A percentile compares a stretch with the other conserved stretches of the same genome.
Evolutionary conservation across 1,139 yeast genomes (phyloP).

Genomic region (Geotrichum bryndzae): DNA sequence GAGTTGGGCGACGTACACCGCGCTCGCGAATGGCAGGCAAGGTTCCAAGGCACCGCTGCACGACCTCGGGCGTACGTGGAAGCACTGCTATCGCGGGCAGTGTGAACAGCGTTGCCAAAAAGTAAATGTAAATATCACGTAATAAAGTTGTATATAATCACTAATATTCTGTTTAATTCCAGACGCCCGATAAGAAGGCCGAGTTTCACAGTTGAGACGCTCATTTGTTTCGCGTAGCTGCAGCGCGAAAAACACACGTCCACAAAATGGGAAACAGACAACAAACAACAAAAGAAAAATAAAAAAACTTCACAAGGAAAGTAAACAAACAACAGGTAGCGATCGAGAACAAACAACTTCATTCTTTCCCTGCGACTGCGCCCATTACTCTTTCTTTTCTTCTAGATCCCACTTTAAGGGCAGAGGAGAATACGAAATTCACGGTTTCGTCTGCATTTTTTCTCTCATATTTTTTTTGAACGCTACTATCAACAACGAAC

Average conservation of each 20-base stretch:
- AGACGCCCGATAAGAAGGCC: neutral
- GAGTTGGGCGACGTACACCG: neutral
- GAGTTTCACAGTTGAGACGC: neutral
- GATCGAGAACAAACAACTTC: neutral
- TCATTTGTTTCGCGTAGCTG: neutral
- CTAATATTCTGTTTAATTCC: neutral
- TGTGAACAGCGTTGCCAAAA: neutral
- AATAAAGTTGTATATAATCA: neutral
- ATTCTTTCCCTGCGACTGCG: neutral
- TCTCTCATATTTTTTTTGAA: neutral
- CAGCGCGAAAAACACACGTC: neutral
- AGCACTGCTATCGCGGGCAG: neutral
- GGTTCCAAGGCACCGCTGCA: neutral
- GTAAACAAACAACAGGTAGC: neutral
- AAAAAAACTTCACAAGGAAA: neutral
- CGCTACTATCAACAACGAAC: neutral
- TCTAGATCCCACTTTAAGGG: neutral
- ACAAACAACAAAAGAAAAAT: neutral
- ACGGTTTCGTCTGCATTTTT: neutral
- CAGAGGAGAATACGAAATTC: neutral
- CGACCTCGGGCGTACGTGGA: neutral
- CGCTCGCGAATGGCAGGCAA: constrained; percentile 4
- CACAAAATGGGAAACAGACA: neutral
- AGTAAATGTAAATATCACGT: neutral
- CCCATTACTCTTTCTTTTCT: neutral